Evolutionary conservation across 2,329 filamentous ascomycete genomes (phyloP), one percentile per base, ranked within the genome.

Genomic region (Hymenoscyphus fructigenus): DNA sequence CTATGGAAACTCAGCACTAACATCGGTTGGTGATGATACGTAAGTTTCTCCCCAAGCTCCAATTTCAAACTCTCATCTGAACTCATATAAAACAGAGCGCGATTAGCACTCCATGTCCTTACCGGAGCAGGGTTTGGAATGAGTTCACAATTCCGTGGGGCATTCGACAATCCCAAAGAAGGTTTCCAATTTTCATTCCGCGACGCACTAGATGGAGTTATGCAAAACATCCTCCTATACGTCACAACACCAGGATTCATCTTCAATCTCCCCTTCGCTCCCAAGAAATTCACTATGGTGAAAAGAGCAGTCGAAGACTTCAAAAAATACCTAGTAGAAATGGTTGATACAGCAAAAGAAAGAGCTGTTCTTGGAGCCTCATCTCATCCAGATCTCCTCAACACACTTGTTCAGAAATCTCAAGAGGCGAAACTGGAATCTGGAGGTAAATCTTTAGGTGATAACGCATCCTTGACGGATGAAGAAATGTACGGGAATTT

Each of bases 401-500:
- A 58, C 26, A 23, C 53, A 17, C 26, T 62, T 12, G 29, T 62
- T 20, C 36, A 23, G 15, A 38, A 20, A 15, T 29, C 23, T 2
- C 23, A 47, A 20, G 61, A 58, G 36, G 32, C 20, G 20, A 15
- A 26, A 7, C 3, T 20, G 12, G 34, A 10, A 9, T 47, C 44
- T 9, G 44, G 44, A 20, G 44, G 15, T 20, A 47, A 47, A 47
- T 47, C n/a, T 9, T 9, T 3, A 23, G 44, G 5, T 10, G 20
- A n/a, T 1, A 20, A 47, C 20, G 7, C n/a, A 7, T 47, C 9
- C 3, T 58, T 62, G 28, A 62, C 61, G 9, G 55, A 58, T 14
- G 36, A 47, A 2, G 61, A 62, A 38, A 65, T 92, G 64, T 79
- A 89, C 44, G 88, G 89, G 61, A 92, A 92, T 72, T 86, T 89